phyloP scores from a whole-genome alignment of 1,284 basidiomycete species.

The Neotropicomus parvogracilis region DNA sequence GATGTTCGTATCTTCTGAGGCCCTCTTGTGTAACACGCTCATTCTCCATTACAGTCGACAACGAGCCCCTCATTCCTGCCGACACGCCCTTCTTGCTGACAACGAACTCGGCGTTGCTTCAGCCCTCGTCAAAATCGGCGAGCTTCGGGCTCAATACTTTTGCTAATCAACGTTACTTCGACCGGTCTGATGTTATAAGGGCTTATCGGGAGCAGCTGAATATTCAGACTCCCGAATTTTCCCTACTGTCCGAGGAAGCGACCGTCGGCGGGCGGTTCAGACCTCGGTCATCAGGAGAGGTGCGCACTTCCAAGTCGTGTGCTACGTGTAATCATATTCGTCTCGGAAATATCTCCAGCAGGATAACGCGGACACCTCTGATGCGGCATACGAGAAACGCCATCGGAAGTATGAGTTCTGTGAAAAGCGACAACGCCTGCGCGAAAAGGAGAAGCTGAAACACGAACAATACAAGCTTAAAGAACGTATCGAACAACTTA shows the following conservation, averaged over 20 bases:
- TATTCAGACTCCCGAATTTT: conserved; percentile 73
- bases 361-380: conserved; percentile 69
- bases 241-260: conserved; percentile 53
- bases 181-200: conserved; percentile 68
- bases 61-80: conserved; percentile 64
- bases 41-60: conserved; percentile 52
- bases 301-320: conserved; percentile 38
- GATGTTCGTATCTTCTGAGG: conserved; percentile 52
- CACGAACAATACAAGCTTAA: conserved; percentile 90
- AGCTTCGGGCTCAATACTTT: conserved; percentile 49
- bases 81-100: conserved; percentile 65
- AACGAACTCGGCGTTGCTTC: conserved; percentile 52
- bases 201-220: conserved; percentile 61
- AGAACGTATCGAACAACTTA: conserved; percentile 82
- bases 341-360: conserved; percentile 16
- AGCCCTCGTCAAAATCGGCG: conserved; percentile 35
- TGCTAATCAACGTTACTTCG: conserved; percentile 71
- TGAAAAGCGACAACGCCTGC: conserved; percentile 79
- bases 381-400: conserved; percentile 79
- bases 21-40: conserved; percentile 17
- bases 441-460: conserved; percentile 88
- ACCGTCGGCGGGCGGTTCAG: conserved; percentile 64
- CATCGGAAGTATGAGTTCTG: conserved; percentile 85
- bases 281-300: conserved; percentile 64
- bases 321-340: conserved; percentile 13